Conservation (phyloP, 257 asterid species). For the Solanum stenotomum region DNA sequence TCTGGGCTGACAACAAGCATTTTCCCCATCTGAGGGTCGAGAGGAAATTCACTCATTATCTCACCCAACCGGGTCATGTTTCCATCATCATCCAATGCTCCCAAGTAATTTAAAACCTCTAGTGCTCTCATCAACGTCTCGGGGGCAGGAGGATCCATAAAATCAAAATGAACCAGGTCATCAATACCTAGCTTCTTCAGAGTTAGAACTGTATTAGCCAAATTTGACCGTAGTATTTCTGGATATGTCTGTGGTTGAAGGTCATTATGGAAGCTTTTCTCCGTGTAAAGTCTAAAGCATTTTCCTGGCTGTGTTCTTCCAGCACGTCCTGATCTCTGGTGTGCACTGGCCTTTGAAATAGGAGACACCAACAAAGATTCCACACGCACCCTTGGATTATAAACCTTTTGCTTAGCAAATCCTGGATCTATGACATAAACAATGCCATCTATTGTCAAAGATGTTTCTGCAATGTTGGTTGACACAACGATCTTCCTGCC, state of each 20-base stretch:
- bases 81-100: constrained; percentile 95
- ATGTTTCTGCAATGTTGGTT: constrained; percentile 94
- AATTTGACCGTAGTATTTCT: constrained; percentile 82
- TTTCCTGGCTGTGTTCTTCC: constrained; percentile 99
- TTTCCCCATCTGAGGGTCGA: constrained; percentile 95
- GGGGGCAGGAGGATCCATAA: constrained; percentile 99
- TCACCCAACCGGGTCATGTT: constrained; percentile 83
- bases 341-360: constrained; percentile 97
- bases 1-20: constrained; percentile 94
- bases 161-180: constrained; percentile 91
- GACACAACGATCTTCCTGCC: constrained; percentile 98
- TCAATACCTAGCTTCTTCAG: constrained; percentile 89
- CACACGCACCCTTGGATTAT: constrained; percentile 88
- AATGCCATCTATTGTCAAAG: constrained; percentile 95
- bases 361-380: constrained; percentile 97
- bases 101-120: constrained; percentile 89
- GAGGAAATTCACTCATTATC: constrained; percentile 90
- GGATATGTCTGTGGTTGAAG: constrained; percentile 96
- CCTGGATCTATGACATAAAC: constrained; percentile 98
- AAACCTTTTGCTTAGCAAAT: constrained; percentile 84
- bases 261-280: constrained; percentile 75
- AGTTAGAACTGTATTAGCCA: constrained; percentile 87
- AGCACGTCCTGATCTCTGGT: constrained; percentile 98
- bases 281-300: constrained; percentile 91
- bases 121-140: constrained; percentile 93